phyloP scores from a whole-genome alignment of 1,139 yeast genomes.

The Neolecta irregularis region DNA sequence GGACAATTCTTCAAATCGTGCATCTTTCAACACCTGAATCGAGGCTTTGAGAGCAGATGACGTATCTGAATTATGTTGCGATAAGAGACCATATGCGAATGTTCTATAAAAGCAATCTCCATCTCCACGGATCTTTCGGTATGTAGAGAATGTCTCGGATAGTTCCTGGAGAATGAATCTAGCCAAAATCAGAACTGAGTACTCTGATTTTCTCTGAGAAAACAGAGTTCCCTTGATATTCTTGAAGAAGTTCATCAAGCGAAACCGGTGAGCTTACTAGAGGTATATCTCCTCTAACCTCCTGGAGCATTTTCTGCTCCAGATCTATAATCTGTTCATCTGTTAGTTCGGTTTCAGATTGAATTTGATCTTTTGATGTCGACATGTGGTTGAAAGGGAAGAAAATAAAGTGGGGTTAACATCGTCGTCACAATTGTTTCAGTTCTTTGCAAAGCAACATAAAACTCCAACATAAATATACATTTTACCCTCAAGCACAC shows the following conservation, averaged over 20 bases:
- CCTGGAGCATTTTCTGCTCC: too few species aligned
- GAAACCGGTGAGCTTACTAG: conserved; percentile 4
- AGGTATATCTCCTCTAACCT: too few species aligned
- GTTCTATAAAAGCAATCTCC: conserved; percentile 17
- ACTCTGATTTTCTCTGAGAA: conserved; percentile 8
- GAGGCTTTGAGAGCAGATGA: conserved; percentile 5
- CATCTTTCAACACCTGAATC: conserved; percentile 16
- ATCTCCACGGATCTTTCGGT: conserved; percentile 16
- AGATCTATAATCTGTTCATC: too few species aligned
- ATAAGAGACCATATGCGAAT: neutral
- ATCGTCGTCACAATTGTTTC: too few species aligned
- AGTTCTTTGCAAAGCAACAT: too few species aligned
- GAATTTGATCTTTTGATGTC: too few species aligned
- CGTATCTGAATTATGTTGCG: neutral
- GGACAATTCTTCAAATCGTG: conserved; percentile 16
- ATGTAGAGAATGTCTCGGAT: conserved; percentile 1
- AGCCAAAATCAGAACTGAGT: conserved; percentile 1
- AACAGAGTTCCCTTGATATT: conserved; percentile 10
- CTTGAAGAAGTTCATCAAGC: conserved; percentile 5
- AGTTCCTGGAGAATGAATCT: neutral
- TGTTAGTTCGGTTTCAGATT: too few species aligned
- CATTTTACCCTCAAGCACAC: too few species aligned
- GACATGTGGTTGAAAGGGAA: too few species aligned
- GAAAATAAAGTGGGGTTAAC: too few species aligned
- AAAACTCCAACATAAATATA: too few species aligned